Evolutionary conservation across 208 protist genomes (phyloP).

Genomic region (Trypanosoma vivax): DNA sequence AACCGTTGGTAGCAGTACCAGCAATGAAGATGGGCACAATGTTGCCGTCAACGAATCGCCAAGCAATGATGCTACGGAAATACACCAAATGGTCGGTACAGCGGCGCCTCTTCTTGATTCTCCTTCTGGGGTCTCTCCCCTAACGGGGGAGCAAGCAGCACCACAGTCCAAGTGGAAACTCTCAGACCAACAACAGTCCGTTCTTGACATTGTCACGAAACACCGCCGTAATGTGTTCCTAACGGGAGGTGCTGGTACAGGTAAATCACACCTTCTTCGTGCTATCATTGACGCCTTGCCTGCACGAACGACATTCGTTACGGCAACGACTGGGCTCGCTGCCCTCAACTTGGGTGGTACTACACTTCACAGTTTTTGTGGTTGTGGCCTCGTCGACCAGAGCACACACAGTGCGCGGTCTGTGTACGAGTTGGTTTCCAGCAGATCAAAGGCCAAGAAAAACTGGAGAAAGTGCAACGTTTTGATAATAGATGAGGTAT

Average conservation of each 20-base stretch:
- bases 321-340: conserved; percentile 81
- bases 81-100: no score
- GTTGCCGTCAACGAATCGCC: no score
- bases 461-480: conserved; percentile 55
- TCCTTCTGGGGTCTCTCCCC: background rate
- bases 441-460: conserved; percentile 18
- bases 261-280: conserved; percentile 81
- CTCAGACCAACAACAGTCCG: conserved; percentile 55
- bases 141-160: background rate
- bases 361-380: conserved; percentile 83
- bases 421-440: conserved; percentile 26
- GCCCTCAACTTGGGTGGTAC: conserved; percentile 80
- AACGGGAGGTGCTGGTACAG: conserved; percentile 84
- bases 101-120: background rate
- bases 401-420: conserved; percentile 6
- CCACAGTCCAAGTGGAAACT: conserved; percentile 10
- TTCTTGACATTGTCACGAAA: conserved; percentile 41
- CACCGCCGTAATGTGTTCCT: conserved; percentile 66
- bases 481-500: conserved; percentile 90
- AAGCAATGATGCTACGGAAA: no score
- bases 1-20: no score
- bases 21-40: no score
- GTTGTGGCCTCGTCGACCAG: conserved; percentile 52
- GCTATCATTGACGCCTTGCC: conserved; percentile 58
- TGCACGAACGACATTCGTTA: conserved; percentile 51